phyloP scores from a whole-genome alignment of 345 rosid species.

The Populus ilicifolia region DNA sequence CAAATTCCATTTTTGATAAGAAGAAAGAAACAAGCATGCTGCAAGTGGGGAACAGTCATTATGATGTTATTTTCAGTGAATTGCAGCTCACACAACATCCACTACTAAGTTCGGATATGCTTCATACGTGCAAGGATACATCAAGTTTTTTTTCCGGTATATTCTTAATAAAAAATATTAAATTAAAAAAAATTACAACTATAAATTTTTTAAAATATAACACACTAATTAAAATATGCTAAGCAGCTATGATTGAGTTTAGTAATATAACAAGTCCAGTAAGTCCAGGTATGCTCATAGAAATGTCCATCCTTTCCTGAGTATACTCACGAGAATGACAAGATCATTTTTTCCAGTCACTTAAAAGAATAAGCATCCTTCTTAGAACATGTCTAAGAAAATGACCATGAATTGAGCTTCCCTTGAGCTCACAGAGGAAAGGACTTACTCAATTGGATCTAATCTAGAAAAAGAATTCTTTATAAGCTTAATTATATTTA shows the following conservation, averaged over 20 bases:
- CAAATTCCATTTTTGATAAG: background rate
- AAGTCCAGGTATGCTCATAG: too few species aligned
- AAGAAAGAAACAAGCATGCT: background rate
- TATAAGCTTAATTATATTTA: too few species aligned
- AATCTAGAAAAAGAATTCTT: rapidly evolving
- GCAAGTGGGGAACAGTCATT: background rate
- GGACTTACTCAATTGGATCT: rapidly evolving
- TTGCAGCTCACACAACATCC: background rate
- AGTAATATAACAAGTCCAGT: rapidly evolving
- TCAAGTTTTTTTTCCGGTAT: too few species aligned
- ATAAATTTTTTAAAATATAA: too few species aligned
- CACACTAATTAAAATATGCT: too few species aligned
- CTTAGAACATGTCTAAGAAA: rapidly evolving
- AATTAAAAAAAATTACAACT: rapidly evolving
- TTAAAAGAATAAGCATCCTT: too few species aligned
- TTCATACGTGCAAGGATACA: background rate
- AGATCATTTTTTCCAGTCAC: rapidly evolving
- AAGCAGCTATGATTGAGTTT: too few species aligned
- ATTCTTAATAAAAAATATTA: too few species aligned
- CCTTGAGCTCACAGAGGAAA: too few species aligned
- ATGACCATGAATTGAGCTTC: too few species aligned
- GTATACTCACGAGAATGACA: too few species aligned
- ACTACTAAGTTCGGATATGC: background rate
- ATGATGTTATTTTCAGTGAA: background rate
- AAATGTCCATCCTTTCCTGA: too few species aligned